Conservation (phyloP, 2,329 filamentous ascomycete genomes). For the Emergomyces orientalis region DNA sequence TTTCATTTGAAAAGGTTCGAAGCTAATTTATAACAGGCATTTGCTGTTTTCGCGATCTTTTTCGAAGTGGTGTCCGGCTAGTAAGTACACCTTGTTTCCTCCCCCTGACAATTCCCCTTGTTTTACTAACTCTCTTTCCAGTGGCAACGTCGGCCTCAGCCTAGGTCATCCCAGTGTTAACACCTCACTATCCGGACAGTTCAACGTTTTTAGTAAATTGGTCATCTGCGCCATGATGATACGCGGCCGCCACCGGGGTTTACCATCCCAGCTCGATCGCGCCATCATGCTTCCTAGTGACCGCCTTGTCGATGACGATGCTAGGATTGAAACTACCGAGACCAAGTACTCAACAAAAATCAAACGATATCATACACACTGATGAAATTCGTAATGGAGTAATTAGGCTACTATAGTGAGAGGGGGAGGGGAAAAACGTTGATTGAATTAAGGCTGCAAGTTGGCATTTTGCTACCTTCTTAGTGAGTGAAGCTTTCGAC, state of each 20-base stretch:
- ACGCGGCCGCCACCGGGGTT: constrained; percentile 45
- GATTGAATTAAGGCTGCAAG: too few species aligned
- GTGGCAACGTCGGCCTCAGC: constrained; percentile 29
- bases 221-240: constrained; percentile 49
- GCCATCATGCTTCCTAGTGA: constrained; percentile 32
- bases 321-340: constrained; percentile 17
- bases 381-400: neutral
- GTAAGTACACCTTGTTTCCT: constrained; percentile 19
- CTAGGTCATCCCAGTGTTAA: constrained; percentile 24
- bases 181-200: constrained; percentile 35
- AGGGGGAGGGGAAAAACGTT: too few species aligned
- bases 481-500: too few species aligned
- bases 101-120: neutral
- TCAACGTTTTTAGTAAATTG: constrained; percentile 43
- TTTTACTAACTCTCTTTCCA: constrained; percentile 12
- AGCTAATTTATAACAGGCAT: constrained; percentile 10
- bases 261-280: constrained; percentile 48
- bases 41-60: constrained; percentile 26
- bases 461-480: too few species aligned
- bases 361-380: neutral
- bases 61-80: constrained; percentile 36
- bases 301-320: constrained; percentile 33
- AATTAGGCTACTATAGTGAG: too few species aligned
- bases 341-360: neutral
- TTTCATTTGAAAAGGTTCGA: neutral